Evolutionary conservation across 768 basidiomycete genomes (phyloP), one percentile per base, ranked within the genome.

Genomic region (Rhodotorula paludigena): DNA sequence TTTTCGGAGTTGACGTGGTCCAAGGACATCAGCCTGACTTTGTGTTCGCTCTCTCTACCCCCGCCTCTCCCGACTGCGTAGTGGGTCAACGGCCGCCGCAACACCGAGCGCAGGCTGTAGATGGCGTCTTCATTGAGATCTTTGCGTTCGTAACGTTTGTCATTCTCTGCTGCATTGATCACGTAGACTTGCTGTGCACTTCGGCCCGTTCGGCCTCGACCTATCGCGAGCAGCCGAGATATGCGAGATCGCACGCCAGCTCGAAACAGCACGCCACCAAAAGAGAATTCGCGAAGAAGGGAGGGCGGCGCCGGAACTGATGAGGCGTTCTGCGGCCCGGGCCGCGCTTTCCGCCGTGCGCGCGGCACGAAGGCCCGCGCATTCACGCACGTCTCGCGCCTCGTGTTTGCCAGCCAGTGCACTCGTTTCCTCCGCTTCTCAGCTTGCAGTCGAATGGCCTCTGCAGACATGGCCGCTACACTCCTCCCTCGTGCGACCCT

Each of bases 1-100:
- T 57, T 39, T 21, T 25, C 14, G 16, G 11, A 18, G 42, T 8
- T 16, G 42, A 21, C 42, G 42, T 9, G 3, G 20, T 42, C n/a
- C n/a, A n/a, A n/a, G n/a, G 42, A 42, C 11, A 11, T 4, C 49
- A 23, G 21, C 16, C 33, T n/a, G 21, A 10, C 25, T 28, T 2
- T 18, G 6, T 7, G 12, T 14, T 44, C 9, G 30, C 32, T 18
- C 61, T 42, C 15, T 48, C 30, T 1, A 11, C 14, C 21, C 30
- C 25, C 23, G 33, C 16, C 8, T 1, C 28, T 1, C 38, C 25
- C 32, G 72, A 72, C 14, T 64, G 58, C 45, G 23, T 58, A 74
- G 66, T 63, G n/a, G 20, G 68, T 74, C 62, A 79, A 79, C 62
- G 74, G 75, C 18, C 66, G 77, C 51, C 47, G 66, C 38, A 79